Evolutionary conservation across 805 yeast genomes (phyloP).

Genomic region (Metschnikowia proteae): DNA sequence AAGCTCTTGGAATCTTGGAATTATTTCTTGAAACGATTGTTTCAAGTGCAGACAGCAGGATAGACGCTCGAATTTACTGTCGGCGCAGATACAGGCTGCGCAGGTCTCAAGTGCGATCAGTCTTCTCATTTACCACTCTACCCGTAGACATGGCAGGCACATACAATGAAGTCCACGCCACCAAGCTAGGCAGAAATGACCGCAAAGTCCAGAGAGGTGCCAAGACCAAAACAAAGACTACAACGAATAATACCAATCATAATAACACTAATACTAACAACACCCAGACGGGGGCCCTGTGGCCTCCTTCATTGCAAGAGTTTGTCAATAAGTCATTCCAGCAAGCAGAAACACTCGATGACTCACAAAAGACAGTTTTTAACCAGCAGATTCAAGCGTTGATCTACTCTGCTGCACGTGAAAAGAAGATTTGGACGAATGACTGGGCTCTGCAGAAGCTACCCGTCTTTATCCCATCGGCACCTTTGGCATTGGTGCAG

Average conservation of each 20-base stretch:
- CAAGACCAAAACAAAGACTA: neutral
- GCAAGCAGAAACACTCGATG: constrained; percentile 32
- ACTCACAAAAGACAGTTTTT: constrained; percentile 34
- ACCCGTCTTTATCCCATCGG: constrained; percentile 38
- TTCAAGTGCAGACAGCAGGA: neutral
- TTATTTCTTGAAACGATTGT: neutral
- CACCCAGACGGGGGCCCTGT: constrained; percentile 18
- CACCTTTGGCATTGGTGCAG: constrained; percentile 10
- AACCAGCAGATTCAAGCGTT: constrained; percentile 48
- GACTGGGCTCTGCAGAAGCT: constrained; percentile 53
- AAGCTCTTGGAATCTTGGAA: neutral
- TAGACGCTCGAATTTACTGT: neutral
- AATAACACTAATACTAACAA: neutral
- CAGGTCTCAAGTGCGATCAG: neutral
- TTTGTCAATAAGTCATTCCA: constrained; percentile 49
- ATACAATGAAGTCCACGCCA: constrained; percentile 27
- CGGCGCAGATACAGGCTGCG: constrained; percentile 3
- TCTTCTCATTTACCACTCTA: neutral
- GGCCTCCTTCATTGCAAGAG: constrained; percentile 54
- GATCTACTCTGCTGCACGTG: constrained; percentile 46
- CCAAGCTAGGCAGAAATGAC: constrained; percentile 7
- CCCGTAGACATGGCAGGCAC: constrained; percentile 12
- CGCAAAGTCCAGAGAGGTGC: constrained; percentile 6
- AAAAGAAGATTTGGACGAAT: constrained; percentile 42
- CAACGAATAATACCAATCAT: neutral